A percentile compares a stretch with the other conserved stretches of the same genome.
These are phyloP conservation scores for Clarireedia hainanense DNA, from an alignment of 2,329 filamentous ascomycete genomes.

Conservation along the genomic window DNA sequence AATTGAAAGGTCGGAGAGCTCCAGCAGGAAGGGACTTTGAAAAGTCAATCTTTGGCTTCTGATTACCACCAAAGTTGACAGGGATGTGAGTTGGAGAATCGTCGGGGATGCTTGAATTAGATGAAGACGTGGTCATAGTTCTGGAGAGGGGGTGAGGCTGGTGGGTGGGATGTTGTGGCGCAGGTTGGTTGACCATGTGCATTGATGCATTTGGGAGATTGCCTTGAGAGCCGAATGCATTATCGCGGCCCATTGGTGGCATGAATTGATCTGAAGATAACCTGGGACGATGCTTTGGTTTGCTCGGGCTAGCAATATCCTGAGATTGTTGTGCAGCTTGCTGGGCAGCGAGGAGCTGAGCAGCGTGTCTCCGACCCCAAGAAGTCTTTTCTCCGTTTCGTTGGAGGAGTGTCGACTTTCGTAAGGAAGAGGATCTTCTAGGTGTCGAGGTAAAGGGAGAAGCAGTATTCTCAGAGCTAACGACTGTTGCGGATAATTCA, in stretches of 20 bases:
- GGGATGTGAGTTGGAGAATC: constrained; percentile 60
- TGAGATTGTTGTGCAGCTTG: constrained; percentile 23
- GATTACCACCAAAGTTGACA: constrained; percentile 43
- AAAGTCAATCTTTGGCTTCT: constrained; percentile 49
- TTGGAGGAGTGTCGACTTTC: constrained; percentile 83
- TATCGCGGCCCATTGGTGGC: constrained; percentile 55
- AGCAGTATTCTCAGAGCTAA: constrained; percentile 18
- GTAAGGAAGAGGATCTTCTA: constrained; percentile 66
- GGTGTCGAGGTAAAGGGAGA: constrained; percentile 43
- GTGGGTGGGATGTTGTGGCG: constrained; percentile 27
- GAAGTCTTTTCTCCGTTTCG: constrained; percentile 63
- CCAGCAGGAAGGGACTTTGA: constrained; percentile 70
- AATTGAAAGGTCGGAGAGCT: constrained; percentile 41
- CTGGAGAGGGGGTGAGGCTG: constrained; percentile 79
- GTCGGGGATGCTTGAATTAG: constrained; percentile 67
- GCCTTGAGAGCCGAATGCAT: constrained; percentile 51
- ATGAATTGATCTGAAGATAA: constrained; percentile 75
- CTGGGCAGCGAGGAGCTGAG: constrained; percentile 33
- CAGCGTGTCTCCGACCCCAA: constrained; percentile 52
- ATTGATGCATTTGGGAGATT: constrained; percentile 45
- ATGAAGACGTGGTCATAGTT: constrained; percentile 80
- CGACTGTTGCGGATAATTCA: constrained; percentile 38
- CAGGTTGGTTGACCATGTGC: constrained; percentile 37
- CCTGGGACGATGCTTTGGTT: constrained; percentile 57
- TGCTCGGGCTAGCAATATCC: constrained; percentile 49